phyloP scores from a whole-genome alignment of 495 filamentous ascomycete species.

The Neurospora sp. region DNA sequence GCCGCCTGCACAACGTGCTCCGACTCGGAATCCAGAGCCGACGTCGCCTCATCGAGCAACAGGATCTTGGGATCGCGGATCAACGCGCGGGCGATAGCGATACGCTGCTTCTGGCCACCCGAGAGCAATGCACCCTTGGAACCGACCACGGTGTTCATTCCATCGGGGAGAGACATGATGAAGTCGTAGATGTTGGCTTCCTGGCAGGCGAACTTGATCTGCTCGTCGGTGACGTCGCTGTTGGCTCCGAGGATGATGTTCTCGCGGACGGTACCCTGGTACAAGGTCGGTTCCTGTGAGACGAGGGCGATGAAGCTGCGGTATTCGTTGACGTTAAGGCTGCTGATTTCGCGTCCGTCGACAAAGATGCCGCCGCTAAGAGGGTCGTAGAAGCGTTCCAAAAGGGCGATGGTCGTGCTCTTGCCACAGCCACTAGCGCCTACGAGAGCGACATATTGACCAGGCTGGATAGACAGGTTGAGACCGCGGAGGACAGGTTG shows the following conservation, averaged over 20 bases:
- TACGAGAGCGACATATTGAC: constrained; percentile 62
- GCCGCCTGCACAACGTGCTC: constrained; percentile 68
- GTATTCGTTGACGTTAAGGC: constrained; percentile 41
- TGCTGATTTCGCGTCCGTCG: constrained; percentile 44
- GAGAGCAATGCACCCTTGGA: constrained; percentile 57
- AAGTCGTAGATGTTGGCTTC: constrained; percentile 62
- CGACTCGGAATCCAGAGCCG: constrained; percentile 63
- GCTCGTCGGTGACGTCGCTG: constrained; percentile 37
- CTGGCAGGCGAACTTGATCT: constrained; percentile 48
- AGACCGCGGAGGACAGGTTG: constrained; percentile 44
- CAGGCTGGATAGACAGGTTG: constrained; percentile 50
- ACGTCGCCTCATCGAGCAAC: constrained; percentile 76
- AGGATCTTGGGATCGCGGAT: constrained; percentile 63
- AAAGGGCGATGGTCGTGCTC: constrained; percentile 56
- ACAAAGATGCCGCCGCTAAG: constrained; percentile 47
- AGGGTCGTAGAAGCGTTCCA: constrained; percentile 59
- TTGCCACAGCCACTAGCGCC: constrained; percentile 71
- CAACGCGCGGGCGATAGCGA: constrained; percentile 71
- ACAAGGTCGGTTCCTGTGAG: constrained; percentile 53
- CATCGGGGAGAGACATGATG: constrained; percentile 52
- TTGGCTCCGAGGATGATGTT: constrained; percentile 49
- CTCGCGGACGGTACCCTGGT: constrained; percentile 46
- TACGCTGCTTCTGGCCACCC: constrained; percentile 73
- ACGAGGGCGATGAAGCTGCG: constrained; percentile 51
- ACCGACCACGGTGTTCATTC: constrained; percentile 55